These are phyloP conservation scores for Suhomyces maxii DNA, from an alignment of 1,139 yeast species.

Conservation along the genomic window DNA sequence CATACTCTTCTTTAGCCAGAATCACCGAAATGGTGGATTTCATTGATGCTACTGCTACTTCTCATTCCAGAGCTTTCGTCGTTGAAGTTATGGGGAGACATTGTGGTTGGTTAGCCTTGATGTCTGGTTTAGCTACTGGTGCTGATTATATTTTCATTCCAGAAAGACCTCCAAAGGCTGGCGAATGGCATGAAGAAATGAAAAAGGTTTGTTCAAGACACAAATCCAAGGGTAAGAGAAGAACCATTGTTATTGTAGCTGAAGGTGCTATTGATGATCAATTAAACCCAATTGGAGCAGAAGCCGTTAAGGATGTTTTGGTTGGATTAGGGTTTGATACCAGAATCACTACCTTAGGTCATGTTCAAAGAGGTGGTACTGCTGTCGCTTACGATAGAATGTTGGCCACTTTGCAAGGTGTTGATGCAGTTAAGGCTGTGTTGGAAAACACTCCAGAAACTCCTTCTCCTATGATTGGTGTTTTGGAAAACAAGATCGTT, in stretches of 20 bases:
- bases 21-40: constrained; percentile 78
- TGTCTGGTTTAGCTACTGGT: constrained; percentile 81
- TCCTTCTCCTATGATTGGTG: constrained; percentile 76
- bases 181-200: constrained; percentile 64
- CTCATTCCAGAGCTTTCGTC: constrained; percentile 81
- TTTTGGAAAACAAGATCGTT: constrained; percentile 69
- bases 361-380: constrained; percentile 84
- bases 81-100: constrained; percentile 91
- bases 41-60: constrained; percentile 81
- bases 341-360: constrained; percentile 76
- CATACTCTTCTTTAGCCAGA: constrained; percentile 73
- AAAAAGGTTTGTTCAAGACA: constrained; percentile 65
- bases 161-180: constrained; percentile 66
- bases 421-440: constrained; percentile 78
- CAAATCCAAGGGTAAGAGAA: constrained; percentile 70
- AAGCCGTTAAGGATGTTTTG: constrained; percentile 66
- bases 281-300: constrained; percentile 62
- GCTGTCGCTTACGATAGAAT: constrained; percentile 79
- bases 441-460: constrained; percentile 67
- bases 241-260: constrained; percentile 78
- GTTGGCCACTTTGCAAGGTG: constrained; percentile 79
- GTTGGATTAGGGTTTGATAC: constrained; percentile 76
- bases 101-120: constrained; percentile 84
- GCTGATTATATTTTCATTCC: constrained; percentile 83
- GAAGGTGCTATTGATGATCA: constrained; percentile 78